phyloP scores from a whole-genome alignment of 2,329 filamentous ascomycete genomes.

The Trichoderma atroviride region DNA sequence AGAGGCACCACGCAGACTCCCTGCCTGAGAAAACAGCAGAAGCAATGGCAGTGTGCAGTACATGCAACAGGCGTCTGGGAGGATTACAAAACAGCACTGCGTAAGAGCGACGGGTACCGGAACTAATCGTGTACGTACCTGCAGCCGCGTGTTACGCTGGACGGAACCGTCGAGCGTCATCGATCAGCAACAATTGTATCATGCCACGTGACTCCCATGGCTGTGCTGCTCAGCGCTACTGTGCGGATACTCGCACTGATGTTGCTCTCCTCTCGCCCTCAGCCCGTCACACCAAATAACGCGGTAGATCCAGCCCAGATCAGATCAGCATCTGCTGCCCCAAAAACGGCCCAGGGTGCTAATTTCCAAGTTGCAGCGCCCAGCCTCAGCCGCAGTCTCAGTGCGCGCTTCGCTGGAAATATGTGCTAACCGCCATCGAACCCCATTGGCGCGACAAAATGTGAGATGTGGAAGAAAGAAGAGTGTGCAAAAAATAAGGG shows the following conservation, averaged over 20 bases:
- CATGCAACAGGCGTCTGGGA: neutral
- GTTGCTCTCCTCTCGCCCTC: neutral
- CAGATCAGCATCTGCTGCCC: neutral
- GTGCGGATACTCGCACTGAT: too few species aligned
- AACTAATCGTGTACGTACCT: conserved; percentile 3
- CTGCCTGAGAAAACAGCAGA: too few species aligned
- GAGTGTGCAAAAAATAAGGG: too few species aligned
- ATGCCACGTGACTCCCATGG: conserved; percentile 18
- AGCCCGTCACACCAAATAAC: neutral
- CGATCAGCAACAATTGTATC: conserved; percentile 16
- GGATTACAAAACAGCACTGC: neutral
- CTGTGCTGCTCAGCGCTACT: neutral
- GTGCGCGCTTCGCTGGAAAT: neutral
- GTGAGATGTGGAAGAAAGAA: neutral
- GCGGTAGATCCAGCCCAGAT: conserved; percentile 2
- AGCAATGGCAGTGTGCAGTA: too few species aligned
- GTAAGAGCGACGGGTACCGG: neutral
- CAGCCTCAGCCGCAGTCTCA: neutral
- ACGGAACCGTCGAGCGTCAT: conserved; percentile 1
- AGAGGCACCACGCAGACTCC: too few species aligned
- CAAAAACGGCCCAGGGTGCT: neutral
- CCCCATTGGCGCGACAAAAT: neutral
- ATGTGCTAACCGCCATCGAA: neutral
- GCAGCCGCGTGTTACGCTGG: neutral
- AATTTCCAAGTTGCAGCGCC: neutral